These are phyloP conservation scores for Triticum turgidum DNA, from an alignment of 176 grass and related monocot genomes.

Conservation along the genomic window DNA sequence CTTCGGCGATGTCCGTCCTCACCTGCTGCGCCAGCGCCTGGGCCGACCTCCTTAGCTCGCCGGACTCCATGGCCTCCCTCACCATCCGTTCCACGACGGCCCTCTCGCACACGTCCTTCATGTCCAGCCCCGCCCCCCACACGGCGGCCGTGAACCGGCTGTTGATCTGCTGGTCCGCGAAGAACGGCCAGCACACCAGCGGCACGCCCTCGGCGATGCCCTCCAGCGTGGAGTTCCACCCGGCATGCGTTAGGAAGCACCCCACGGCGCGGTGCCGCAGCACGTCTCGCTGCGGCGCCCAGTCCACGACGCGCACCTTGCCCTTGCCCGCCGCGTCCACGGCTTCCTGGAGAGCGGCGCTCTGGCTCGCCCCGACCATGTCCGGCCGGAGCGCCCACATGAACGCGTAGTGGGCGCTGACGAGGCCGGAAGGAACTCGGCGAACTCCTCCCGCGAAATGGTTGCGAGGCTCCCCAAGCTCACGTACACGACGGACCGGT, in stretches of 20 bases:
- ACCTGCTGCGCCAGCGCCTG: no score
- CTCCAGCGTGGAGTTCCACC: constrained; percentile 71
- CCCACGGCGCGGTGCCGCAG: constrained; percentile 59
- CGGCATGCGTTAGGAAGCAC: constrained; percentile 66
- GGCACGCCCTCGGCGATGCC: constrained; percentile 42
- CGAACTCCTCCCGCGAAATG: background rate
- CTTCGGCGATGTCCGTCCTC: no score
- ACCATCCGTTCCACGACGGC: no score
- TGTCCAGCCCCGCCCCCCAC: no score
- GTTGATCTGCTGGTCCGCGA: no score
- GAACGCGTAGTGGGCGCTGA: background rate
- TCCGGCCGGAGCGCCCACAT: background rate
- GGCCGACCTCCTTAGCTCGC: no score
- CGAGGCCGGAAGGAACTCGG: background rate
- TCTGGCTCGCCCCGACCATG: background rate
- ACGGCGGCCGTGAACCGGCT: no score
- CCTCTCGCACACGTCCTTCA: no score
- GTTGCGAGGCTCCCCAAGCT: background rate
- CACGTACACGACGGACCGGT: background rate
- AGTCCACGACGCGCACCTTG: constrained; percentile 34
- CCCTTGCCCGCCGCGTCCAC: background rate
- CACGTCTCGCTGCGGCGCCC: constrained; percentile 61
- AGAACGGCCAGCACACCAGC: constrained; percentile 15
- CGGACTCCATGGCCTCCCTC: no score
- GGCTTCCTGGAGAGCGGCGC: background rate